Percentiles rank a stretch among this genome's conserved stretches.
These are phyloP conservation scores for Skeletonema grethae DNA, from an alignment of 108 stramenopile species.

Conservation along the genomic window DNA sequence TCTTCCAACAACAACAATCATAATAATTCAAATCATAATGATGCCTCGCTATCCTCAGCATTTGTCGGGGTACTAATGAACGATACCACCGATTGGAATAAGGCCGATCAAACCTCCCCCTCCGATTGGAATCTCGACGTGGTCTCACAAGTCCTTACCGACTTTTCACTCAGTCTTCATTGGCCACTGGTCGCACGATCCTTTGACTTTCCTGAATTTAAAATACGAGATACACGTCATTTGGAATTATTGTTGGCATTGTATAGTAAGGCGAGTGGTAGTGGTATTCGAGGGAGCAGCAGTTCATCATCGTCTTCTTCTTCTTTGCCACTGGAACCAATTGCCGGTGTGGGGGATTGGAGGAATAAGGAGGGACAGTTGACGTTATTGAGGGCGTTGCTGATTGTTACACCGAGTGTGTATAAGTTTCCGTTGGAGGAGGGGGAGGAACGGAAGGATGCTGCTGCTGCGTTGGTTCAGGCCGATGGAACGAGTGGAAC, in stretches of 20 bases:
- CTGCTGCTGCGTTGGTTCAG: constrained; percentile 48
- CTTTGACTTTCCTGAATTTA: constrained; percentile 89
- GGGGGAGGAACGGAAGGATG: constrained; percentile 68
- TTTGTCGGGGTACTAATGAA: constrained; percentile 36
- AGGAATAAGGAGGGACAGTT: constrained; percentile 81
- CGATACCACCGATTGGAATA: constrained; percentile 13
- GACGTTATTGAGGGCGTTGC: constrained; percentile 70
- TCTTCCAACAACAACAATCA: constrained; percentile 52
- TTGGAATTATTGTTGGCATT: constrained; percentile 76
- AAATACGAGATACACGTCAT: constrained; percentile 70
- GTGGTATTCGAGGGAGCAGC: neutral
- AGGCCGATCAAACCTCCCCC: neutral
- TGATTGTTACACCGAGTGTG: constrained; percentile 62
- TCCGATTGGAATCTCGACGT: constrained; percentile 86
- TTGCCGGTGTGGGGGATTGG: constrained; percentile 71
- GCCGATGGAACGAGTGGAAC: neutral
- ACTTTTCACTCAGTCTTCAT: constrained; percentile 79
- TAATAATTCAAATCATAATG: constrained; percentile 15
- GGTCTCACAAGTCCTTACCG: constrained; percentile 76
- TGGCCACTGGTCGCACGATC: constrained; percentile 80
- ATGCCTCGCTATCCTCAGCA: constrained; percentile 23
- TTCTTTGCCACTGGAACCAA: constrained; percentile 60
- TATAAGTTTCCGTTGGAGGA: constrained; percentile 72
- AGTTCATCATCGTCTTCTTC: too few species aligned
- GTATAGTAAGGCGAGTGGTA: constrained; percentile 62